These are phyloP conservation scores for Paecilomyces variotii DNA, from an alignment of 2,329 filamentous ascomycete genomes.

Conservation along the genomic window DNA sequence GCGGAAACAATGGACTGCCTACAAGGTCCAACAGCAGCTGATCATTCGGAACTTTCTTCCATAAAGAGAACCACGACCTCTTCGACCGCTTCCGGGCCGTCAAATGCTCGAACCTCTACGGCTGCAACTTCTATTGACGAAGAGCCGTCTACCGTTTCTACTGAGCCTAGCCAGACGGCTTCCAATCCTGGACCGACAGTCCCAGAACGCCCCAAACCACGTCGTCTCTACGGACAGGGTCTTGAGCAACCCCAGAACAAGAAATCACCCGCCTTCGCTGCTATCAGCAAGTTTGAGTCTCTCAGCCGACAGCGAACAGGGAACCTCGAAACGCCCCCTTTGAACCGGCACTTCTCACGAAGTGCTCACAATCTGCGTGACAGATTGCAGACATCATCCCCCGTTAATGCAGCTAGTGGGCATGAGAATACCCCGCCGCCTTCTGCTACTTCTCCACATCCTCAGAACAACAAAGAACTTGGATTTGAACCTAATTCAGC, in stretches of 20 bases:
- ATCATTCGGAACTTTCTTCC: conserved; percentile 54
- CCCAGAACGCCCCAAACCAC: conserved; percentile 59
- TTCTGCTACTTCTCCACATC: conserved; percentile 30
- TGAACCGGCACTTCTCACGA: conserved; percentile 37
- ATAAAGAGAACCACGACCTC: conserved; percentile 72
- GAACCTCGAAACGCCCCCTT: conserved; percentile 42
- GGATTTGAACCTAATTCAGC: conserved; percentile 22
- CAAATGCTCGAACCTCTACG: conserved; percentile 67
- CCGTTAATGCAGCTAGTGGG: conserved; percentile 18
- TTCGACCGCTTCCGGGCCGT: conserved; percentile 69
- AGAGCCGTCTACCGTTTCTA: conserved; percentile 12
- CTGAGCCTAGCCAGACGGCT: conserved; percentile 10
- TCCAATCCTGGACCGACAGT: conserved; percentile 24
- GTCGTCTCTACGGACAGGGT: conserved; percentile 75
- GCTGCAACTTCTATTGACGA: conserved; percentile 85
- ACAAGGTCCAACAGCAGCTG: conserved; percentile 30
- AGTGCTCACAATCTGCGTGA: conserved; percentile 63
- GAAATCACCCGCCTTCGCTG: conserved; percentile 65
- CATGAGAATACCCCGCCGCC: conserved; percentile 37
- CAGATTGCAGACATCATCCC: conserved; percentile 29
- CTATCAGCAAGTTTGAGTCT: conserved; percentile 71
- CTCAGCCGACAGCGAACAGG: conserved; percentile 58
- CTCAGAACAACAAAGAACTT: conserved; percentile 28
- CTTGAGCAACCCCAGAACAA: conserved; percentile 75
- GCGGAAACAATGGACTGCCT: conserved; percentile 33